Evolutionary conservation across 2,329 filamentous ascomycete genomes (phyloP), one percentile per base, ranked within the genome.

Genomic region (Magnaporthales sp.): DNA sequence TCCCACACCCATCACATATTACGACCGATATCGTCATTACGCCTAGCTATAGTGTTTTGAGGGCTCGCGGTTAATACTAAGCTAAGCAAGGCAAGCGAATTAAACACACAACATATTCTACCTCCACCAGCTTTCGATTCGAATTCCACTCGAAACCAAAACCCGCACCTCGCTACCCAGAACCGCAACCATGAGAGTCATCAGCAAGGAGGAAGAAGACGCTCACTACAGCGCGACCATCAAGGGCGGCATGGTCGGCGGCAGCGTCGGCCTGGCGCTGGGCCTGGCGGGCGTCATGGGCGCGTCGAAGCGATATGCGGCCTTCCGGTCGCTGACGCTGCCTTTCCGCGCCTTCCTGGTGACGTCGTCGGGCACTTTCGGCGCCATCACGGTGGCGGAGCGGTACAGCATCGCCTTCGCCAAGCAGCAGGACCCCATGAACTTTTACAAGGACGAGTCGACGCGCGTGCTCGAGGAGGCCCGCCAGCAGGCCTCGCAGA

Each of bases 341-440:
- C 95, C 93, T 22, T 93, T 99, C 84, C 91, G 92, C 72, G 84
- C 92, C 66, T 99, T 98, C 86, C 87, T 98, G 69, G 86, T 95
- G 70, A 90, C 91, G 61, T 96, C 92, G 9, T 77, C 88, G 11
- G 88, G 86, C 63, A 97, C 95, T 4, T 97, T 97, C 75, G 84
- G 88, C 70, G 89, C 92, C 81, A 97, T 99, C 78, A 88, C 97
- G 75, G 84, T 88, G 68, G 95, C 95, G 70, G 95, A 99, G 73
- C 90, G 91, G 71, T 77, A 77, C 75, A 82, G 80, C 67, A 81
- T 83, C 74, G 74, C 75, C 67, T 97, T 85, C 83, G 92, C 96
- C 79, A 81, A 82, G 67, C 77, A 81, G 66, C 84, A 86, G 74
- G 91, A 96, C 77, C 87, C 90, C 67, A 85, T 86, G 75, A 83